Percentiles rank a stretch among this genome's conserved stretches.
Conservation (phyloP, 306 rosid species). For the Medicago ruthenica region DNA sequence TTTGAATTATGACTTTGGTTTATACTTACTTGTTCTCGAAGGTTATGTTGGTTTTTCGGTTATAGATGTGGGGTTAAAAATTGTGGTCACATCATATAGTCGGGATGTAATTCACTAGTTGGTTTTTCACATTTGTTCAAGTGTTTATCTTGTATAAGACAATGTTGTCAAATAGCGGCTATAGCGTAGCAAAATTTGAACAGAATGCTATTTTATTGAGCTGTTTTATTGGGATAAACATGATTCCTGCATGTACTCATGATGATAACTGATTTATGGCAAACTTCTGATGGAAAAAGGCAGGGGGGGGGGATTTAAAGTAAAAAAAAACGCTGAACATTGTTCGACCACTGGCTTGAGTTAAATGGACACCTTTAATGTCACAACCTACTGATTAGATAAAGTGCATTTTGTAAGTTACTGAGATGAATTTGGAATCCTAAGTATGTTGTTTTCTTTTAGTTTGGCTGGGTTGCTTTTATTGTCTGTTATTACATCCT, state of each 20-base stretch:
- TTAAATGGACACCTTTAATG: not conserved
- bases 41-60: too few relatives aligned
- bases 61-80: too few relatives aligned
- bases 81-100: not conserved
- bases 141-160: not conserved
- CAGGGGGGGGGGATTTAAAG: not conserved
- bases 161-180: too few relatives aligned
- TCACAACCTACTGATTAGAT: conserved; percentile 1
- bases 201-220: not conserved
- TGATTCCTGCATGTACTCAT: not conserved
- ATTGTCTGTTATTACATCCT: not conserved
- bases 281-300: not conserved
- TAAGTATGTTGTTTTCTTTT: not conserved
- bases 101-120: conserved; percentile 1
- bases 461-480: not conserved
- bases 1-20: not conserved
- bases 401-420: conserved; percentile 13
- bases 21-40: not conserved
- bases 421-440: conserved; percentile 1
- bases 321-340: not conserved
- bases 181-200: too few relatives aligned
- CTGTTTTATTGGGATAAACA: not conserved
- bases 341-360: conserved; percentile 5
- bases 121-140: not conserved
- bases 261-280: conserved; percentile 5